Percentiles rank a stretch among this genome's conserved stretches.
These are phyloP conservation scores for Incumbomyces delicatus DNA, from an alignment of 2,329 filamentous ascomycete genomes.

Conservation along the genomic window DNA sequence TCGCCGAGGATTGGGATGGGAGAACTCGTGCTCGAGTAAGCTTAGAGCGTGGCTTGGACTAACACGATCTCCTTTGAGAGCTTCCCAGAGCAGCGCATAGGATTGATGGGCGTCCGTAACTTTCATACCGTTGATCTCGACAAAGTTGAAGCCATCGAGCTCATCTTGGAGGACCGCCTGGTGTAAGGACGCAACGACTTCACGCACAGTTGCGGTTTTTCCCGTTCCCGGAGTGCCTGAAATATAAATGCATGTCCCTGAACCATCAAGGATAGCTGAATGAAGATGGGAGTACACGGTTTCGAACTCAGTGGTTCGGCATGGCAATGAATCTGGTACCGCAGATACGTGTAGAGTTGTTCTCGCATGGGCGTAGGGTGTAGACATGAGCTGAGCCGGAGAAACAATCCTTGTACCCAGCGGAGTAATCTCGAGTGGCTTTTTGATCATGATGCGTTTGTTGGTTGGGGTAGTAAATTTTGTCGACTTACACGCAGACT, in stretches of 20 bases:
- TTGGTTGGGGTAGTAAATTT: conserved; percentile 53
- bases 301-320: conserved; percentile 82
- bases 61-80: conserved; percentile 83
- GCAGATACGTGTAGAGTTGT: conserved; percentile 87
- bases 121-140: conserved; percentile 99
- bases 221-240: conserved; percentile 97
- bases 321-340: conserved; percentile 79
- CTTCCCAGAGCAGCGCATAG: conserved; percentile 92
- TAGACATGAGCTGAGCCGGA: conserved; percentile 58
- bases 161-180: conserved; percentile 81
- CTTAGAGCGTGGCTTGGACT: conserved; percentile 86
- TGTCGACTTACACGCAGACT: conserved; percentile 32
- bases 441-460: conserved; percentile 66
- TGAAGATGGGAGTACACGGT: conserved; percentile 90
- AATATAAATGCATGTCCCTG: conserved; percentile 95
- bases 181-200: conserved; percentile 83
- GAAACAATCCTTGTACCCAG: conserved; percentile 80
- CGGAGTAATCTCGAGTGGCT: conserved; percentile 87
- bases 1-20: conserved; percentile 73
- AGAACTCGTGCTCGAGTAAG: conserved; percentile 85
- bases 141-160: conserved; percentile 95
- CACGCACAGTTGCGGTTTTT: conserved; percentile 93
- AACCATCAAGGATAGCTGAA: conserved; percentile 84
- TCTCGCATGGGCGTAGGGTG: conserved; percentile 84
- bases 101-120: conserved; percentile 96